Evolutionary conservation across 805 yeast genomes (phyloP).

Genomic region (Hanseniaspora singularis): DNA sequence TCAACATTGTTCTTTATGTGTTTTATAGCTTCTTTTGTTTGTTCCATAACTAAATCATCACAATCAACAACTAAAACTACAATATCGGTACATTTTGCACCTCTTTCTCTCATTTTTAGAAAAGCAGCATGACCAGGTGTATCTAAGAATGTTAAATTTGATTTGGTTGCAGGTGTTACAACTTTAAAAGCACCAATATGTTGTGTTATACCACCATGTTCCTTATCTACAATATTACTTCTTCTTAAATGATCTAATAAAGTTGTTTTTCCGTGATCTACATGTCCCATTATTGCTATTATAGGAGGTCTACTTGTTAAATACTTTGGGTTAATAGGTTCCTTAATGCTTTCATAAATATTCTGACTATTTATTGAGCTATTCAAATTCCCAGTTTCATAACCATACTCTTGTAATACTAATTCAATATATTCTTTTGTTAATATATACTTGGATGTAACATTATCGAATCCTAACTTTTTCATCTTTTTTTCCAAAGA

Average conservation of each 20-base stretch:
- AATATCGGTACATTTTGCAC: slow-evolving; percentile 87
- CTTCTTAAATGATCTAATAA: slow-evolving; percentile 76
- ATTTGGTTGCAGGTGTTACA: slow-evolving; percentile 59
- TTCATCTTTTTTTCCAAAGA: slow-evolving; percentile 46
- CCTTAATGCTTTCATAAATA: slow-evolving; percentile 50
- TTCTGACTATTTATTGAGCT: slow-evolving; percentile 29
- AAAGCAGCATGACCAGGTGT: slow-evolving; percentile 99
- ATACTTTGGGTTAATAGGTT: slow-evolving; percentile 36
- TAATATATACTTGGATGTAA: slow-evolving; percentile 58
- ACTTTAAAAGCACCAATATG: slow-evolving; percentile 96
- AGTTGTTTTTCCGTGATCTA: slow-evolving; percentile 96
- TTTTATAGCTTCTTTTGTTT: slow-evolving; percentile 86
- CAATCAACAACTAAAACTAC: slow-evolving; percentile 90
- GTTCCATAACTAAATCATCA: slow-evolving; percentile 97
- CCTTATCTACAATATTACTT: slow-evolving; percentile 69
- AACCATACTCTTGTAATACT: slow-evolving; percentile 82
- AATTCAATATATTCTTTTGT: slow-evolving; percentile 78
- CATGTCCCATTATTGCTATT: slow-evolving; percentile 97
- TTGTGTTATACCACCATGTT: slow-evolving; percentile 94
- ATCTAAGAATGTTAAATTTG: slow-evolving; percentile 76
- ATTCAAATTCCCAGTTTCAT: slow-evolving; percentile 34
- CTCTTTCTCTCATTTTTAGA: slow-evolving; percentile 89
- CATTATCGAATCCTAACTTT: slow-evolving; percentile 62
- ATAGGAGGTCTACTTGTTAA: slow-evolving; percentile 74
- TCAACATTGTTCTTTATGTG: slow-evolving; percentile 61